phyloP scores from a whole-genome alignment of 2,329 filamentous ascomycete genomes.

The Penicillium oxalicum region DNA sequence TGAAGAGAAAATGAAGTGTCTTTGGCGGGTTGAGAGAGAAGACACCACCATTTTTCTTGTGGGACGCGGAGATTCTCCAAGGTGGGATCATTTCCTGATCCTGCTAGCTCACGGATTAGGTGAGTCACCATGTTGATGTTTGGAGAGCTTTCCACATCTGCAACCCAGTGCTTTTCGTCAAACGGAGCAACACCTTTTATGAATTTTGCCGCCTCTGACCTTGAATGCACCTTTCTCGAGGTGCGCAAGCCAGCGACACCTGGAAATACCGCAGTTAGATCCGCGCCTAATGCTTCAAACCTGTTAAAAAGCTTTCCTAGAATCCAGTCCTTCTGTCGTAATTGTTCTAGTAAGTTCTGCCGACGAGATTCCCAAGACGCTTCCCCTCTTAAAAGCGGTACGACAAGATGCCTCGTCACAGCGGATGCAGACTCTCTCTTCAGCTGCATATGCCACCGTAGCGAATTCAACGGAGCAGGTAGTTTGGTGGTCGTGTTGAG shows the following conservation, averaged over 20 bases:
- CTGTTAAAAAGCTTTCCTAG: slow-evolving; percentile 55
- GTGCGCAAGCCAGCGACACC: slow-evolving; percentile 44
- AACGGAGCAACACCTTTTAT: slow-evolving; percentile 53
- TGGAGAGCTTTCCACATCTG: slow-evolving; percentile 18
- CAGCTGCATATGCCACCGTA: slow-evolving; percentile 51
- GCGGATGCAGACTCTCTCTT: slow-evolving; percentile 34
- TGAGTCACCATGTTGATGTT: slow-evolving; percentile 18
- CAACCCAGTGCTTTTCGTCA: slow-evolving; percentile 44
- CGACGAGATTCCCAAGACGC: slow-evolving; percentile 45
- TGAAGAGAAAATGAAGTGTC: not conserved
- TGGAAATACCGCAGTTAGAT: slow-evolving; percentile 54
- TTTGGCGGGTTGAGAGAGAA: slow-evolving; percentile 11
- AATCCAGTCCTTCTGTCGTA: slow-evolving; percentile 55
- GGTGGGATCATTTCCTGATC: slow-evolving; percentile 1
- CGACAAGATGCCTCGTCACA: slow-evolving; percentile 47
- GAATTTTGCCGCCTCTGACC: slow-evolving; percentile 48
- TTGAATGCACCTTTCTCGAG: slow-evolving; percentile 40
- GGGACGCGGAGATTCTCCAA: slow-evolving; percentile 14
- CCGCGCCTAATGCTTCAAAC: slow-evolving; percentile 51
- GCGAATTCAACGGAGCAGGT: slow-evolving; percentile 48
- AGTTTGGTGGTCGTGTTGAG: slow-evolving; percentile 46
- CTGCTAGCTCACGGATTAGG: slow-evolving; percentile 23
- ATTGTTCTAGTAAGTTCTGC: slow-evolving; percentile 43
- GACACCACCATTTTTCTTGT: slow-evolving; percentile 32
- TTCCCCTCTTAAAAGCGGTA: slow-evolving; percentile 49